Evolutionary conservation across 2,329 filamentous ascomycete species (phyloP).

Genomic region (Phialophora verrucosa): DNA sequence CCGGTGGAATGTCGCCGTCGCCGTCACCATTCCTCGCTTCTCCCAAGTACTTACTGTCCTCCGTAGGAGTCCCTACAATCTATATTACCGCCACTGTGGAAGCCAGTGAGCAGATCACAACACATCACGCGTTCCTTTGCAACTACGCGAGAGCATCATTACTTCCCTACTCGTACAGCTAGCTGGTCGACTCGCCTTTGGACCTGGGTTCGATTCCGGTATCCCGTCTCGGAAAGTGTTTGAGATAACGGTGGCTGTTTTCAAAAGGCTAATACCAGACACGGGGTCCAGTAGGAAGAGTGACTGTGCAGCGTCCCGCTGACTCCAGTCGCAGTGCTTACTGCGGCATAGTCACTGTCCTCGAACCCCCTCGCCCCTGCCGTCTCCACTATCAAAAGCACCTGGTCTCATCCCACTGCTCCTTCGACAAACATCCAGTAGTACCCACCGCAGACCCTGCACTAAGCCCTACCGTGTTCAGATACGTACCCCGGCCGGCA

Average conservation of each 20-base stretch:
- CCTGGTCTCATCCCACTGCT: not conserved
- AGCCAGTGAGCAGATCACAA: not conserved
- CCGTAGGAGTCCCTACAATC: not conserved
- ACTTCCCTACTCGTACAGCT: not conserved
- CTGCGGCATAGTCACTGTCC: not conserved
- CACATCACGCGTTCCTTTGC: not conserved
- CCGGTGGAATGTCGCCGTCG: no score
- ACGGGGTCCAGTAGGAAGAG: not conserved
- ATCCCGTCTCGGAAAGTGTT: not conserved
- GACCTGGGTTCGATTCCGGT: not conserved
- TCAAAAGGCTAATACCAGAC: not conserved
- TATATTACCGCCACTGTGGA: not conserved
- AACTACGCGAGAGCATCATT: not conserved
- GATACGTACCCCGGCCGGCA: not conserved
- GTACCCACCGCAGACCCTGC: not conserved
- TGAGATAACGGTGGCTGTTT: not conserved
- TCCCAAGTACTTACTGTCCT: no score
- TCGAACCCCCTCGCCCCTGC: not conserved
- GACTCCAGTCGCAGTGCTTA: not conserved
- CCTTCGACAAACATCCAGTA: not conserved
- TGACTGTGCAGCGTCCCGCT: no score
- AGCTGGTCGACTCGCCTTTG: not conserved
- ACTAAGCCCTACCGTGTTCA: conserved; percentile 7
- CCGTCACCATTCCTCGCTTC: no score
- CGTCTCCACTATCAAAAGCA: not conserved